Conservation (phyloP, 2,329 filamentous ascomycete species). For the Pseudogymnoascus verrucosus region DNA sequence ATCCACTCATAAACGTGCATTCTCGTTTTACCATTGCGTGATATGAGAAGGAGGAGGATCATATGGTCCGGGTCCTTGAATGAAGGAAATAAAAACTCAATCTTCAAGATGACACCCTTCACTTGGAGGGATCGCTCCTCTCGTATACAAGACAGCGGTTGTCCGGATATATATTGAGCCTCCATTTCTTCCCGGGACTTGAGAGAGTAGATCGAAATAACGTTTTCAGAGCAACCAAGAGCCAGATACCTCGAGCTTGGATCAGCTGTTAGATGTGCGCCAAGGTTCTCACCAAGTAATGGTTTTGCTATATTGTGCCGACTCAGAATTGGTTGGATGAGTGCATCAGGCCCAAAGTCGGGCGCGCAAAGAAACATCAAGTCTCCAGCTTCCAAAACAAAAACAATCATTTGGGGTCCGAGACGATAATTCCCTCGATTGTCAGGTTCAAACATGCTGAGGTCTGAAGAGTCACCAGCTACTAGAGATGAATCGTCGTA, state of each 20-base stretch:
- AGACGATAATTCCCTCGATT: constrained; percentile 27
- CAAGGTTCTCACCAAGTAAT: constrained; percentile 45
- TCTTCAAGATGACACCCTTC: constrained; percentile 70
- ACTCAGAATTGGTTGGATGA: constrained; percentile 37
- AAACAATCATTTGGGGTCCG: constrained; percentile 72
- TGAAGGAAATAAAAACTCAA: constrained; percentile 75
- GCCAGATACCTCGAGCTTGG: constrained; percentile 62
- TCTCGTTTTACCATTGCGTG: constrained; percentile 40
- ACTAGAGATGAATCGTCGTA: not conserved
- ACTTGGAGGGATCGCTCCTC: constrained; percentile 32
- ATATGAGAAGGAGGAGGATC: constrained; percentile 63
- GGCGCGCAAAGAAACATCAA: constrained; percentile 69
- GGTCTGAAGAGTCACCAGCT: not conserved
- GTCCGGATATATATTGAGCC: constrained; percentile 37
- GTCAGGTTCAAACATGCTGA: not conserved
- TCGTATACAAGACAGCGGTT: constrained; percentile 52
- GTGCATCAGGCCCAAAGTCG: constrained; percentile 34
- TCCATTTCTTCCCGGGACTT: constrained; percentile 46
- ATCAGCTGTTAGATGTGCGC: constrained; percentile 66
- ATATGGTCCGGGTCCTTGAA: constrained; percentile 59
- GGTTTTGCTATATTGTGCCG: constrained; percentile 46
- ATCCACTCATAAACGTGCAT: constrained; percentile 57
- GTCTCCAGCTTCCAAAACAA: constrained; percentile 66
- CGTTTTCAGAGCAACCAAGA: constrained; percentile 60
- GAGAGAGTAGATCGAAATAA: constrained; percentile 65